A percentile compares a stretch with the other conserved stretches of the same genome.
Conservation (phyloP, 2,329 filamentous ascomycete genomes). For the Calonectria crousiana region DNA sequence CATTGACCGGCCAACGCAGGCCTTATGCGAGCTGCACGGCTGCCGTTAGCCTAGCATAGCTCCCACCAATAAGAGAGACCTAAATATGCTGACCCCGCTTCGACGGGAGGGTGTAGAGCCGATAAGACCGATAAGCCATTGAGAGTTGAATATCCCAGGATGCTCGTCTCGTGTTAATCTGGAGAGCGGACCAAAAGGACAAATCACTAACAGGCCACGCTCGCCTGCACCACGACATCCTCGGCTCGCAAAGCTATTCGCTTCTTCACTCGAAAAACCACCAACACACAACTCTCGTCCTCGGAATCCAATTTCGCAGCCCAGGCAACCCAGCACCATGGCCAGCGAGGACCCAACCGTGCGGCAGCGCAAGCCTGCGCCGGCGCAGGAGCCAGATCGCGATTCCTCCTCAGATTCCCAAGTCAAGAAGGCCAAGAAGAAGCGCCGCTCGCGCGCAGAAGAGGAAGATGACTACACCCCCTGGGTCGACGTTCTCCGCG, state of each 20-base stretch:
- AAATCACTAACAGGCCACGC: slow-evolving; percentile 37
- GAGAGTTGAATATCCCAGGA: slow-evolving; percentile 30
- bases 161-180: slow-evolving; percentile 32
- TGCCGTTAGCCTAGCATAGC: slow-evolving; percentile 28
- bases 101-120: slow-evolving; percentile 29
- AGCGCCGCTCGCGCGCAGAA: slow-evolving; percentile 36
- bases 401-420: slow-evolving; percentile 46
- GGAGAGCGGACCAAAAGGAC: slow-evolving; percentile 22
- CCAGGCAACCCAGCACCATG: slow-evolving; percentile 43
- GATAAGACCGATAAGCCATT: slow-evolving; percentile 43
- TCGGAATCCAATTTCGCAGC: slow-evolving; percentile 10
- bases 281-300: not conserved
- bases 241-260: not conserved
- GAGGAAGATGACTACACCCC: slow-evolving; percentile 66
- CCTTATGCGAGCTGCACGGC: slow-evolving; percentile 6
- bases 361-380: slow-evolving; percentile 58
- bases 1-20: not conserved
- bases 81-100: slow-evolving; percentile 37
- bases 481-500: slow-evolving; percentile 76
- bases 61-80: slow-evolving; percentile 31
- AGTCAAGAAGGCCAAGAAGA: slow-evolving; percentile 39
- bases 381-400: slow-evolving; percentile 37
- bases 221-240: slow-evolving; percentile 11
- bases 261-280: not conserved
- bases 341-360: slow-evolving; percentile 53